Percentiles rank a stretch among this genome's conserved stretches.
These are phyloP conservation scores for Adansonia digitata DNA, from an alignment of 345 rosid species.

Conservation along the genomic window DNA sequence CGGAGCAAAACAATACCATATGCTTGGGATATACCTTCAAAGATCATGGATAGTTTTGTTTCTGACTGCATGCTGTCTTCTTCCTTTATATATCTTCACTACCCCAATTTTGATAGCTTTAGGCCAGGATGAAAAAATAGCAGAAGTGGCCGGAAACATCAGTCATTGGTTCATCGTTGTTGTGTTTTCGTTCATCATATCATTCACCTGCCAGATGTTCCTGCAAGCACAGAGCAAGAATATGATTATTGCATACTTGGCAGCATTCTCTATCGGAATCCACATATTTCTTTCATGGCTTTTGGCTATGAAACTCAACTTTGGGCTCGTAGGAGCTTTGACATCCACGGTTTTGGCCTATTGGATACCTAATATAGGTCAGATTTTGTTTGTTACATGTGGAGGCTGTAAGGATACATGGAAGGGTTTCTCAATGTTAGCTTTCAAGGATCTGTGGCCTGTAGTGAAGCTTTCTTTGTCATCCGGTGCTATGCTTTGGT, in stretches of 20 bases:
- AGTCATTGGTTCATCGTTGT: conserved; percentile 52
- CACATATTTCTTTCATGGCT: conserved; percentile 67
- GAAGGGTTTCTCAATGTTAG: conserved; percentile 57
- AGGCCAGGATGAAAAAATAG: conserved; percentile 54
- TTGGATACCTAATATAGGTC: conserved; percentile 78
- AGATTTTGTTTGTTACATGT: conserved; percentile 42
- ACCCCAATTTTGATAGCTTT: conserved; percentile 42
- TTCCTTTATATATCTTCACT: conserved; percentile 50
- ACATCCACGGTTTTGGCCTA: conserved; percentile 53
- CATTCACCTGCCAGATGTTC: conserved; percentile 74
- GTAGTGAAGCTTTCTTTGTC: conserved; percentile 64
- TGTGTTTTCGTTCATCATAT: conserved; percentile 33
- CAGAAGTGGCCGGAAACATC: conserved; percentile 37
- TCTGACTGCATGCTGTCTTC: conserved; percentile 32
- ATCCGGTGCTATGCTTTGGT: conserved; percentile 79
- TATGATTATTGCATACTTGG: conserved; percentile 56
- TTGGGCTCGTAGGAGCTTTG: conserved; percentile 66
- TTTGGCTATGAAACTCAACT: conserved; percentile 39
- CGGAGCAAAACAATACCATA: conserved; percentile 69
- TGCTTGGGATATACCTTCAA: conserved; percentile 81
- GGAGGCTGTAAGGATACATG: conserved; percentile 70
- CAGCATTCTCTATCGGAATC: conserved; percentile 37
- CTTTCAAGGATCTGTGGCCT: conserved; percentile 65
- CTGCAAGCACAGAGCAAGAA: conserved; percentile 84
- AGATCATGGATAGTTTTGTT: conserved; percentile 69